Base-by-base conservation (phyloP, 495 filamentous ascomycete species). In the Tuber brumale region DNA sequence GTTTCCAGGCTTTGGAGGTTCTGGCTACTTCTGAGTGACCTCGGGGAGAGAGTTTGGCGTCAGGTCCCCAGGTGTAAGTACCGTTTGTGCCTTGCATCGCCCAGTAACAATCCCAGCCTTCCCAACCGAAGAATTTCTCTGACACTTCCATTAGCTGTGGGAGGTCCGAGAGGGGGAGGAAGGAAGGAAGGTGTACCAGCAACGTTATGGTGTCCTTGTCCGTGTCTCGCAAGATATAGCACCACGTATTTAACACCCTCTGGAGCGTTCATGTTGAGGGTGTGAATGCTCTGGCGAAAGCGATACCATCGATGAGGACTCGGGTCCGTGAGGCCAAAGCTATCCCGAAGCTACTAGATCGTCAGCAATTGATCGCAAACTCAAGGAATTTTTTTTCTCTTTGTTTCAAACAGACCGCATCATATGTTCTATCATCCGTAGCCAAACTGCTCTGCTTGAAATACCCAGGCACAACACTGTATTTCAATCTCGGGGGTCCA, bases 371-470 rank as follows among this genome's bases (percentile, higher is more conserved):
- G 6, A n/a, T 35, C 14, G 10, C 39, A 21, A 39, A 1, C 44
- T 73, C 37, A 10, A 61, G 46, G 42, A 73, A 27, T 61, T 27
- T 61, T 31, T 6, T 10, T 19, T 18, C n/a, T n/a, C n/a, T 44
- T n/a, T 66, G 35, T 43, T n/a, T 2, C 42, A 51, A 76, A 69
- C 3, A 46, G 45, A 39, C 39, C 81, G 89, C 92, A 81, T 92
- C 89, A 81, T 93, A 94, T 3, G 86, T 89, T 23, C 84, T 85
- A 3, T 90, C 80, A 78, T 92, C 86, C 0, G 91, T 94, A 16
- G 85, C 80, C 1, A 85, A 84, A 70, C 92, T 87, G 82, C 93
- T 92, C 83, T 94, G 92, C 27, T 88, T 84, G 81, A 94, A 94
- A 83, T 89, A 92, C 9, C 90, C 92, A 2, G 88, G 85, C 8